Conservation (phyloP, 2,329 filamentous ascomycete genomes). For the Diaporthe citri region DNA sequence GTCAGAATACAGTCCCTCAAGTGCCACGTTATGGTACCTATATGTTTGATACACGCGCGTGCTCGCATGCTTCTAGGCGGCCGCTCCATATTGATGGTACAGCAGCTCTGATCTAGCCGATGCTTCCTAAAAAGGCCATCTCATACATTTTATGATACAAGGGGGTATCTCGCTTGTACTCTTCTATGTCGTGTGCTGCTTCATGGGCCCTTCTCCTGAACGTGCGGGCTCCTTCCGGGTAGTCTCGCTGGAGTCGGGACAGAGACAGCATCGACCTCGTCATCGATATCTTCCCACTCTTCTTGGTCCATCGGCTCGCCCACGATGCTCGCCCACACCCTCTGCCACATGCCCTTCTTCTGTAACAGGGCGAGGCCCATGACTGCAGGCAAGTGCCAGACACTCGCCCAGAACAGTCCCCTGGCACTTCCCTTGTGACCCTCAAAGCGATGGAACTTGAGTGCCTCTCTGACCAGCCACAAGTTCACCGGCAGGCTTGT, state of each 20-base stretch:
- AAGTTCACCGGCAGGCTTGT: constrained; percentile 86
- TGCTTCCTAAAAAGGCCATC: background rate
- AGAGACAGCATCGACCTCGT: constrained; percentile 57
- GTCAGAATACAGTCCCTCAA: background rate
- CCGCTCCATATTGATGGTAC: background rate
- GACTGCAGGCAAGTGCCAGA: constrained; percentile 93
- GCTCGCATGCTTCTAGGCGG: background rate
- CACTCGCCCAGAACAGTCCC: constrained; percentile 94
- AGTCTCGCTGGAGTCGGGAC: constrained; percentile 37
- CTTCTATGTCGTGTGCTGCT: background rate
- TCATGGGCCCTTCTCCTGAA: background rate
- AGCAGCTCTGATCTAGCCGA: background rate
- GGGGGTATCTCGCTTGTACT: constrained; percentile 3
- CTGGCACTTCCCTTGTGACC: constrained; percentile 85
- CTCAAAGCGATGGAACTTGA: constrained; percentile 82
- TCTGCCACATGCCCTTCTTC: constrained; percentile 92
- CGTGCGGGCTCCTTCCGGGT: constrained; percentile 16
- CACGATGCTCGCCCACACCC: constrained; percentile 79
- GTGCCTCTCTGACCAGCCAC: constrained; percentile 86
- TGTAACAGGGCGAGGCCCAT: constrained; percentile 91
- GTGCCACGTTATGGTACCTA: background rate
- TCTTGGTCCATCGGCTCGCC: constrained; percentile 70
- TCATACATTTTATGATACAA: constrained; percentile 13
- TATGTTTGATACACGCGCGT: background rate
- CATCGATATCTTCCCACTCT: constrained; percentile 70